Conservation (phyloP, 2,329 filamentous ascomycete genomes). For the Acrocalymma vagum region DNA sequence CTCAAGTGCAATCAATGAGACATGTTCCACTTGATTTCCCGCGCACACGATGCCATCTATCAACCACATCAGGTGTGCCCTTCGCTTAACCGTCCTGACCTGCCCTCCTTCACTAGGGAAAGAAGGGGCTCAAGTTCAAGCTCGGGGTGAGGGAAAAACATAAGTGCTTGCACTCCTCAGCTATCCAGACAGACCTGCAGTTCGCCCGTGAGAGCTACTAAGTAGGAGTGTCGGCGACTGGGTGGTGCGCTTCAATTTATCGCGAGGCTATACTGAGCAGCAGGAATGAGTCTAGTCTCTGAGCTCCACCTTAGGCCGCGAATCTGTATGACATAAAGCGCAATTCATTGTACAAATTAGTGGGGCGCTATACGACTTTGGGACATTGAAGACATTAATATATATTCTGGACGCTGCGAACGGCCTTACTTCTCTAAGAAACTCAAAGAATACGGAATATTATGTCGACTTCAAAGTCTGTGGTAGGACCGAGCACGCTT, state of each 20-base stretch:
- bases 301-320: slow-evolving; percentile 63
- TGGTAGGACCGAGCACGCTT: no score
- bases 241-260: slow-evolving; percentile 49
- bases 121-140: slow-evolving; percentile 20
- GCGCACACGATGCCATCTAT: neutral
- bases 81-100: slow-evolving; percentile 16
- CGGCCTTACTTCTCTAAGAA: no score
- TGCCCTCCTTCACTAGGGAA: neutral
- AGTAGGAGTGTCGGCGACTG: slow-evolving; percentile 34
- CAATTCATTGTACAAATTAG: no score
- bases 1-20: no score
- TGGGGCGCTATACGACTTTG: no score
- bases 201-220: slow-evolving; percentile 29
- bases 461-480: slow-evolving; percentile 1
- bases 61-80: neutral
- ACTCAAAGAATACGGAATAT: neutral
- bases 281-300: slow-evolving; percentile 61
- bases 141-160: slow-evolving; percentile 6
- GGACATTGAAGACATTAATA: no score
- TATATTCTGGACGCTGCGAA: no score
- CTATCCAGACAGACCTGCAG: slow-evolving; percentile 28
- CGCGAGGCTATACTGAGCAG: slow-evolving; percentile 64
- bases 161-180: slow-evolving; percentile 20
- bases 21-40: no score
- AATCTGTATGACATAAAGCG: no score